Base-by-base conservation (phyloP, 176 grass and related monocot genomes). In the Dendrocalamus sinicus region DNA sequence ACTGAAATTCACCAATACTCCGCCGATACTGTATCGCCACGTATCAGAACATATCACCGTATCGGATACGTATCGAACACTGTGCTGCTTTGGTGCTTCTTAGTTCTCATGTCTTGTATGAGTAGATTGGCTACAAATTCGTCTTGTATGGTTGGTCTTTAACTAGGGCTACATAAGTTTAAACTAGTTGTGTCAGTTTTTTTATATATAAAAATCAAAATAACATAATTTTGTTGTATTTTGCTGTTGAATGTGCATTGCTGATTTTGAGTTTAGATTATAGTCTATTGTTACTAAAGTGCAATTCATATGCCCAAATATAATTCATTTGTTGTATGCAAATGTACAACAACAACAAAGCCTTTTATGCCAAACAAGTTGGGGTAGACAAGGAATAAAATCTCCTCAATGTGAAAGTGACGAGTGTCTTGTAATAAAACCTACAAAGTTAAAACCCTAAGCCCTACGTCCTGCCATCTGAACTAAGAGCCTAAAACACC, bases 281-380 rank as follows among this genome's bases (percentile, higher is more conserved):
- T 19, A 8, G 23, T 60, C 43, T 64, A 30, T 59, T 79, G 62
- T 64, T 65, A 17, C 2, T 47, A 55, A 61, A 63, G 23, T 12
- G 43, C 24, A 35, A 59, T 73, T 72, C 1, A 48, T 72, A 58
- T 72, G 39, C 39, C 51, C 22, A 3, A 55, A 64, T 19, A 8
- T 39, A 12, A 57, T 26, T 13, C 47, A 8, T 84, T 63, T 75
- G 28, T n/a, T 51, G 20, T 61, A 65, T 64, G 70, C 30, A 83
- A 73, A 73, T 83, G 43, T 44, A 45, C 8, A 45, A 45, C 9
- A 45, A 45, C 44, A 45, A 45, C 9, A 9, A 45, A 45, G 1
- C 0, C 44, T 45, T 45, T 45, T 9, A 0, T 45, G 0, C 44
- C 8, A 45, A 45, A 10, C 44, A 45, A 45, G 44, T 45, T 45